These are phyloP conservation scores for Ganoderma sinense DNA, from an alignment of 1,284 basidiomycete genomes.

Conservation along the genomic window DNA sequence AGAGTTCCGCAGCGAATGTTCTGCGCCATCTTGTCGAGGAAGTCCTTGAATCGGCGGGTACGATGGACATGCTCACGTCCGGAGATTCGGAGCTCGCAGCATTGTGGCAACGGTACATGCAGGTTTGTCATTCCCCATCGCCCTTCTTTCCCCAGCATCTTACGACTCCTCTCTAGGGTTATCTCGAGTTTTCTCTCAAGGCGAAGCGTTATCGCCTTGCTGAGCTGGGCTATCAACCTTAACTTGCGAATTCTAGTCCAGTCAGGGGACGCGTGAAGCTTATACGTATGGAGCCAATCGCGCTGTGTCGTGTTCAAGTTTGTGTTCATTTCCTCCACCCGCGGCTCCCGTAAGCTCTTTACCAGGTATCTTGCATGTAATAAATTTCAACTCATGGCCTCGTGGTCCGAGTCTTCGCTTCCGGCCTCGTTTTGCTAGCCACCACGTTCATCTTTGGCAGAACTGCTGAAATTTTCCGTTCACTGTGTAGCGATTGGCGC, in stretches of 20 bases:
- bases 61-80: slow-evolving; percentile 4
- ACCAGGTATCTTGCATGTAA: too few relatives aligned
- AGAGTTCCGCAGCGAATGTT: slow-evolving; percentile 1
- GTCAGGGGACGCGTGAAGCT: too few relatives aligned
- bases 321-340: too few relatives aligned
- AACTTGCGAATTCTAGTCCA: not conserved
- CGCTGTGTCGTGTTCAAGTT: too few relatives aligned
- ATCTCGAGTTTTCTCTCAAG: slow-evolving; percentile 11
- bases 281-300: too few relatives aligned
- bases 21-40: slow-evolving; percentile 15
- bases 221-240: slow-evolving; percentile 6
- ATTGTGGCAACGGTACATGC: slow-evolving; percentile 22
- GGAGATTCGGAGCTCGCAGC: slow-evolving; percentile 11
- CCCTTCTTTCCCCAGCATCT: not conserved
- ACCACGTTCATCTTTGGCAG: too few relatives aligned
- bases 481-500: not conserved
- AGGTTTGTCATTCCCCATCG: slow-evolving; percentile 13
- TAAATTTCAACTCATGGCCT: too few relatives aligned
- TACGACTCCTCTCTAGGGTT: not conserved
- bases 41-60: slow-evolving; percentile 11
- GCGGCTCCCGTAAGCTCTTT: too few relatives aligned
- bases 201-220: slow-evolving; percentile 15
- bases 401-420: too few relatives aligned
- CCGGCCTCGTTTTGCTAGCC: too few relatives aligned
- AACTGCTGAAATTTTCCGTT: too few relatives aligned